Base-by-base conservation (phyloP, 495 filamentous ascomycete genomes). In the Neurospora intermedia region DNA sequence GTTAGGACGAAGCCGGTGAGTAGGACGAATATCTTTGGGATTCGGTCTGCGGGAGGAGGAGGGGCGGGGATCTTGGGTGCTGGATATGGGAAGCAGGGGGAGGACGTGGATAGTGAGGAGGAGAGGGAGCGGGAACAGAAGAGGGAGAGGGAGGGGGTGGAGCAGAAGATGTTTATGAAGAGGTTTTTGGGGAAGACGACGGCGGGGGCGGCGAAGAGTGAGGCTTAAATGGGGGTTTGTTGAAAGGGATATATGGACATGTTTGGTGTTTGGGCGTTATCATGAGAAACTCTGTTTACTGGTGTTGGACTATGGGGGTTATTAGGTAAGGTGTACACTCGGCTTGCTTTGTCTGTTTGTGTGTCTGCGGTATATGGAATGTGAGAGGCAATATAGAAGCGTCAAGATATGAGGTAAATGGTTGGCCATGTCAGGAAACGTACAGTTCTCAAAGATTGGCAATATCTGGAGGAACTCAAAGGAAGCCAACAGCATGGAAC, bases 1-100 rank as follows among this genome's bases (percentile, higher is more conserved):
- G 88, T 97, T 11, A 83, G 94, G 46, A 91, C 91, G 11, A 88
- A 87, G 77, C 87, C 87, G 41, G 88, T 82, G 70, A 85, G 87
- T 6, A 92, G 85, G 78, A 84, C 83, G 43, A 84, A 81, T 13
- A 78, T 89, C 8, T 94, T 93, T 80, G 83, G 84, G 18, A 45
- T 74, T 16, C 48, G 73, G 16, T 42, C 77, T 0, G 11, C 4
- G 3, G 54, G 15, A 2, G 31, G 54, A 4, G 54, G 54, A 31
- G 54, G 54, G 3, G 27, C 27, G 27, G 54, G 54, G 6, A 66
- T 66, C 0, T 9, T 66, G 23, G 27, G 54, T 1, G 54, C 23
- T 31, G 54, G 54, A 0, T 15, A 15, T 0, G 23, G 23, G 16
- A 23, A 23, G 0, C 13, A 27, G 31, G 54, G 54, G 0, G 23